Evolutionary conservation across 2,329 filamentous ascomycete genomes (phyloP), one percentile per base, ranked within the genome.

Genomic region (Blastomyces percursus): DNA sequence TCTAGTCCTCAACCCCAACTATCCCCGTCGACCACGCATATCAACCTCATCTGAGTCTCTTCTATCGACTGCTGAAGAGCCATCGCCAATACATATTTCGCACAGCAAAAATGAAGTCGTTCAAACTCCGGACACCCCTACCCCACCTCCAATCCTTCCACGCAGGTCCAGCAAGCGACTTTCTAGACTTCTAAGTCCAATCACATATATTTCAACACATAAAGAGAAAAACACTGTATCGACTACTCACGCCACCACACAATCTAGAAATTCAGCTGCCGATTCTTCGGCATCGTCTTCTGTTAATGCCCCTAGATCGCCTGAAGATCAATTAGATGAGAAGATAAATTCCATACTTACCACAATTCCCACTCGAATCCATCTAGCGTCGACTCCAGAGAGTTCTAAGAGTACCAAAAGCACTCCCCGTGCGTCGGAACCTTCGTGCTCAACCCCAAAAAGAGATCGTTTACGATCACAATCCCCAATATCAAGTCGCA

Each of bases 261-360:
- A 42, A 21, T 1, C 48, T 8, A 55, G 30, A 52, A 19, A 9
- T 8, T 19, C 4, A 16, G 30, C 50, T 55, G 24, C 14, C 19
- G 30, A 50, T 40, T 60, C 46, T 3, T 7, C 27, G 8, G 19
- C 46, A 38, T 51, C 59, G n/a, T 7, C 55, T 50, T 52, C 38
- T 32, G 19, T 57, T 40, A 60, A 30, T 19, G 76, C 66, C 19
- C 66, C 75, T 62, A 71, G 72, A 62, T 74, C 71, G 60, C 77
- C 81, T 0, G 85, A 88, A 66, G 86, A 90, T 66, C 84, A 90
- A 62, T 80, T 96, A 16, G 89, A 91, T 67, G 84, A 86, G 65
- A 90, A 92, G 71, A 92, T 96, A 58, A 88, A 84, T 70, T 84
- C 88, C 60, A 89, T 95, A 62, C 81, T 95, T 48, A 85, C 85